Base-by-base conservation (phyloP, 768 basidiomycete genomes). In the Boletus rufocinnamomeus region DNA sequence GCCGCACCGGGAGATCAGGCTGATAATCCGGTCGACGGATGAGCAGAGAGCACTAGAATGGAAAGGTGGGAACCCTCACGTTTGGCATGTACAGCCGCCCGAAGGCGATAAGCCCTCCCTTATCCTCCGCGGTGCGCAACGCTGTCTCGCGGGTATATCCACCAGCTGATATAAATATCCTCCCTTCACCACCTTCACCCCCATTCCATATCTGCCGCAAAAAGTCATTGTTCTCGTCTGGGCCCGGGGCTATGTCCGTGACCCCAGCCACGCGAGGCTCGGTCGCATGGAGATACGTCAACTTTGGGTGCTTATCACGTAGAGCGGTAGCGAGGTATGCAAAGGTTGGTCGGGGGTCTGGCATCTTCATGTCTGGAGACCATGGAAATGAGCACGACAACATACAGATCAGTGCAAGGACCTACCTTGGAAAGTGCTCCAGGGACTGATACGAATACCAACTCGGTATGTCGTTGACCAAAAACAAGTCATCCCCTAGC, bases 381-480 rank as follows among this genome's bases (percentile, higher is more conserved):
- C n/a, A 59, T 7, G 44, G 1, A 23, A 63, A 38, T 52, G 30
- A 45, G 28, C 13, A 14, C 25, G 16, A 19, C 7, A 17, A 14
- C 34, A 0, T 34, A 8, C 9, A 14, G 14, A n/a, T 10, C 11
- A 9, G 4, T 3, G 21, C 19, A 63, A 60, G 23, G 49, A 55
- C 49, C 27, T 27, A 77, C 79, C 76, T 62, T 80, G 77, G 60
- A 73, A 75, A 2, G 46, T 49, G 43, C 72, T 74, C 84, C 82
- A 88, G 4, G 84, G 87, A 57, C 83, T 82, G 35, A 89, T 43
- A 9, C 87, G 77, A 45, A 90, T 73, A 0, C 74, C 84, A 1
- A 81, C 77, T n/a, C 77, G 77, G 25, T 82, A n/a, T n/a, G n/a
- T n/a, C n/a, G n/a, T n/a, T n/a, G n/a, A n/a, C n/a, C n/a, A 13